Base-by-base conservation (phyloP, 1,284 basidiomycete genomes). In the Rhodotorula sp. region DNA sequence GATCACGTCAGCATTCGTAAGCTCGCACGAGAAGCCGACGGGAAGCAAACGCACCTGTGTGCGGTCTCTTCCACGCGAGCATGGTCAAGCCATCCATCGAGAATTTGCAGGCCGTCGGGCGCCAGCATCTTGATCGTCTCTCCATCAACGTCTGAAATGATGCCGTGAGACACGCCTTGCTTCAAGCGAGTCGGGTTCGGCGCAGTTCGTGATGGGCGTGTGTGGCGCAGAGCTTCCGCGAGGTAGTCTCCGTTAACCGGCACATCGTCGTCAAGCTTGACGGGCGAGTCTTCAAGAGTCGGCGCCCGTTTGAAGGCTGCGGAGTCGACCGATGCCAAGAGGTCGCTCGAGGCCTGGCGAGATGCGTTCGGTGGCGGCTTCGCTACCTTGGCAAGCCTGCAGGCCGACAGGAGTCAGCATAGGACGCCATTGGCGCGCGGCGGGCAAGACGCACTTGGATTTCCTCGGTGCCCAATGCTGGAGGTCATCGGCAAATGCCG, bases 241-340 rank as follows among this genome's bases (percentile, higher is more conserved):
- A 97, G 84, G 77, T 94, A 98, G 76, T 93, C 90, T 48, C 85
- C 82, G 79, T 98, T 95, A 24, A 85, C 90, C 0, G 95, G 95
- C 18, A 98, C 83, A 78, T 98, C 93, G 78, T 98, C 95, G 55
- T 85, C 84, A 60, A 98, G 89, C 86, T 97, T 88, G 80, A 98
- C 95, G 6, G 91, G 88, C 6, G 87, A 85, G 7, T 87, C 86
- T 10, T 81, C 77, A 44, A 83, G 73, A 72, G 92, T 88, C 1
- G 91, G 90, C 10, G 88, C 79, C 30, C 83, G 83, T 61, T 83
- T 85, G 81, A 96, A 97, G 0, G 93, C 91, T 49, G 90, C 80
- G 67, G 95, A 89, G 69, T 96, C 93, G 37, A 97, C 82, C 24
- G 91, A 91, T 64, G 86, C 90, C 18, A 77, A 67, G 1, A 77